phyloP scores from a whole-genome alignment of 2,329 filamentous ascomycete species.

The Pestalotiopsis sp. region DNA sequence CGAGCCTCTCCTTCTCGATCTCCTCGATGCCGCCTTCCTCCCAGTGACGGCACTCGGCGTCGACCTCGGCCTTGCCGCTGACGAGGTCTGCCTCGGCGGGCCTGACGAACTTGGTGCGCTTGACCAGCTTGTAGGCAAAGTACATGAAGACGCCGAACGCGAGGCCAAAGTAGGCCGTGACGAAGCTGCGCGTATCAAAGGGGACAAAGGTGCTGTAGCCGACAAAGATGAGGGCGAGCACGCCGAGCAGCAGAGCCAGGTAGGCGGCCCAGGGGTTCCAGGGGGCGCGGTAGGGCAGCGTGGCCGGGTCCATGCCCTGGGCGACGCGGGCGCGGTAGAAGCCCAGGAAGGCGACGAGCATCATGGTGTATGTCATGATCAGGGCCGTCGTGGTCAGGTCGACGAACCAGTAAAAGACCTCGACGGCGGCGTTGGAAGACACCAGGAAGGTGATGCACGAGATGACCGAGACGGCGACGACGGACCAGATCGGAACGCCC shows the following conservation, averaged over 20 bases:
- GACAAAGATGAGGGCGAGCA: slow-evolving; percentile 55
- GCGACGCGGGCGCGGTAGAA: slow-evolving; percentile 56
- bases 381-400: slow-evolving; percentile 43
- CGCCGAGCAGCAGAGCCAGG: slow-evolving; percentile 48
- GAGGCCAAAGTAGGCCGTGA: slow-evolving; percentile 57
- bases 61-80: slow-evolving; percentile 67
- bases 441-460: slow-evolving; percentile 40
- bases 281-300: slow-evolving; percentile 52
- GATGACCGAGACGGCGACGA: slow-evolving; percentile 34
- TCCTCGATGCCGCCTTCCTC: slow-evolving; percentile 49
- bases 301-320: slow-evolving; percentile 49
- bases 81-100: slow-evolving; percentile 63
- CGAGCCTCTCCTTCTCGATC: slow-evolving; percentile 40
- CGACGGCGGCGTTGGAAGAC: slow-evolving; percentile 36
- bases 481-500: slow-evolving; percentile 47
- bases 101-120: slow-evolving; percentile 59
- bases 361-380: slow-evolving; percentile 47
- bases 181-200: slow-evolving; percentile 49
- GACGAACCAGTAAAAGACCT: slow-evolving; percentile 44
- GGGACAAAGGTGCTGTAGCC: slow-evolving; percentile 59
- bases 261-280: slow-evolving; percentile 56
- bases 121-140: slow-evolving; percentile 66
- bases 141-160: slow-evolving; percentile 59
- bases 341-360: slow-evolving; percentile 47
- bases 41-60: slow-evolving; percentile 52